Conservation (phyloP, 768 basidiomycete species). For the Russula griseocarnosa region DNA sequence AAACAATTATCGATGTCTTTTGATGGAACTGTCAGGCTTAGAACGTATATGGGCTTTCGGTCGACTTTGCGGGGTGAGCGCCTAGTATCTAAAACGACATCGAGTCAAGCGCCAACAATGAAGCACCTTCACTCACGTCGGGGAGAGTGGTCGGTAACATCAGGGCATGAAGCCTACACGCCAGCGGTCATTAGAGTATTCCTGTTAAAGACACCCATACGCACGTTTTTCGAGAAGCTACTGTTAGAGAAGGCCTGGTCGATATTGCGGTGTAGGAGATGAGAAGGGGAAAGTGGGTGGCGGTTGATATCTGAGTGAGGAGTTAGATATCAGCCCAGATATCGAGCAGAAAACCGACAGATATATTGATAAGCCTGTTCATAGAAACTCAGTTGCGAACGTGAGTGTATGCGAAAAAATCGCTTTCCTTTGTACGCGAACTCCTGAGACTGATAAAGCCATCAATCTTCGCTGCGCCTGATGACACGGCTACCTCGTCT, state of each 20-base stretch:
- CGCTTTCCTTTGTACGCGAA: constrained; percentile 61
- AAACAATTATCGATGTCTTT: constrained; percentile 69
- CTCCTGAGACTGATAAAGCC: constrained; percentile 87
- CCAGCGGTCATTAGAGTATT: constrained; percentile 4
- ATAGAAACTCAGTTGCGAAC: constrained; percentile 27
- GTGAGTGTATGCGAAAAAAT: constrained; percentile 18
- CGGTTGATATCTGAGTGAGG: constrained; percentile 65
- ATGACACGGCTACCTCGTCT: constrained; percentile 53
- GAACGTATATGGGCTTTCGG: constrained; percentile 76
- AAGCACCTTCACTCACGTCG: constrained; percentile 11
- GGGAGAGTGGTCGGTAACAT: background rate
- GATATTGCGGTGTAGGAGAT: constrained; percentile 59
- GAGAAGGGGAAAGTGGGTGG: constrained; percentile 61
- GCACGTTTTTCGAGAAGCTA: constrained; percentile 69
- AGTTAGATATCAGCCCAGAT: constrained; percentile 12
- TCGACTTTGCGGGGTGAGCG: constrained; percentile 77
- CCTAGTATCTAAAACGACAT: constrained; percentile 44
- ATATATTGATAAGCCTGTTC: constrained; percentile 78
- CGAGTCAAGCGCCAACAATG: constrained; percentile 22
- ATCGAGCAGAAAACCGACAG: constrained; percentile 48
- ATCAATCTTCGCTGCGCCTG: constrained; percentile 52
- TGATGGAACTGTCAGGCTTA: constrained; percentile 67
- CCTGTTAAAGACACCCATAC: constrained; percentile 24
- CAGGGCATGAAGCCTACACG: constrained; percentile 22
- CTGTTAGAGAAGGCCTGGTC: constrained; percentile 63